phyloP scores from a whole-genome alignment of 2,329 filamentous ascomycete genomes.

The Fusarium haematococcum region DNA sequence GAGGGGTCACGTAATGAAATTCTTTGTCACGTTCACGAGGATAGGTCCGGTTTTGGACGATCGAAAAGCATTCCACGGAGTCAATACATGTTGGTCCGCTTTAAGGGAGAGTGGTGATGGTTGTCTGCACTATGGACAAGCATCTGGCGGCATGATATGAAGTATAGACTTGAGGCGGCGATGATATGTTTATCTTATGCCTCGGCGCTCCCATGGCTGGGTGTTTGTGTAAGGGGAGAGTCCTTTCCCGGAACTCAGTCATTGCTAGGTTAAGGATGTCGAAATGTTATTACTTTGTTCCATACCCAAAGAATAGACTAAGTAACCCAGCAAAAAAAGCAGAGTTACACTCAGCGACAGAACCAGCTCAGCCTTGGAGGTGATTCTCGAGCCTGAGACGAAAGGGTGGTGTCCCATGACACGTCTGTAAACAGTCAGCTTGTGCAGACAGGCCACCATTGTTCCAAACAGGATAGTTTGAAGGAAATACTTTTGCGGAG shows the following conservation, averaged over 20 bases:
- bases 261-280: background rate
- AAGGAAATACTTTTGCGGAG: background rate
- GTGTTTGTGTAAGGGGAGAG: background rate
- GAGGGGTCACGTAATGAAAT: slow-evolving; percentile 51
- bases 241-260: background rate
- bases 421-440: background rate
- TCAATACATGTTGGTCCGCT: slow-evolving; percentile 28
- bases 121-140: background rate
- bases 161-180: background rate
- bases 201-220: no score
- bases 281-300: background rate
- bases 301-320: background rate
- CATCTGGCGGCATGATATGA: background rate
- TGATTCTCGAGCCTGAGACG: background rate
- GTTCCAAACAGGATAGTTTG: background rate
- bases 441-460: background rate
- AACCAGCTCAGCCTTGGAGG: background rate
- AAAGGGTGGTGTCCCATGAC: background rate
- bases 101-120: background rate
- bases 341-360: background rate
- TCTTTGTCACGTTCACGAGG: slow-evolving; percentile 42
- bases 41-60: slow-evolving; percentile 36
- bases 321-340: background rate
- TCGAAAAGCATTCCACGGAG: slow-evolving; percentile 39
- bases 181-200: background rate